Base-by-base conservation (phyloP, 2,329 filamentous ascomycete genomes). In the Monascus ruber region DNA sequence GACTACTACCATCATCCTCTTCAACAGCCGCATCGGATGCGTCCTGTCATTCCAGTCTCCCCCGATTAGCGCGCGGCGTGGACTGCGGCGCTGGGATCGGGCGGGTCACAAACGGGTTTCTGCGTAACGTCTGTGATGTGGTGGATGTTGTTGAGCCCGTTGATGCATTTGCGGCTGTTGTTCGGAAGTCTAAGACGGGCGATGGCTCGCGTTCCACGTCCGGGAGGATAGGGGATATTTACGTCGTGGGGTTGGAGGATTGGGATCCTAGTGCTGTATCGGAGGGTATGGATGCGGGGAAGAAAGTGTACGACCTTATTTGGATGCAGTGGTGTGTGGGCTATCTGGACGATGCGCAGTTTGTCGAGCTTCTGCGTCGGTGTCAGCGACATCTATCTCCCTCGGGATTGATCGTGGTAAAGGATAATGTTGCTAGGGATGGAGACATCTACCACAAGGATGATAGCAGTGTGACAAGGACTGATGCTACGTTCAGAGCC, bases 291-390 rank as follows among this genome's bases (percentile, higher is more conserved):
- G 28, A 29, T 29, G 28, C 28, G 28, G 28, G 10, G 6, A 29
- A 29, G 6, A 60, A 61, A 6, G 58, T 63, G 36, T 95, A 95
- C 60, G 82, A 88, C 56, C 60, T 94, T 34, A 78, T 95, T 44
- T 94, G 85, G 85, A 81, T 76, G 38, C 88, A 95, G 61, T 94
- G 88, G 87, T 95, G 87, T 60, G 62, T 89, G 5, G 83, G 85
- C 24, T 82, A 95, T 59, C 66, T 94, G 39, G 86, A 76, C 0
- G 86, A 94, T 55, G 63, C 62, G 5, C 78, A 93, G 57, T 57
- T 95, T 4, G 68, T 83, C 1, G 65, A 65, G 2, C 94, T 81
- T 52, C 62, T 95, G 10, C 50, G 64, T 40, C 69, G 76, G 25
- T 84, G 84, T 56, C 72, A 70, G 35, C 49, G 59, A 0, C 68